Base-by-base conservation (phyloP, 2,329 filamentous ascomycete species). In the Endoconidiophora polonica region DNA sequence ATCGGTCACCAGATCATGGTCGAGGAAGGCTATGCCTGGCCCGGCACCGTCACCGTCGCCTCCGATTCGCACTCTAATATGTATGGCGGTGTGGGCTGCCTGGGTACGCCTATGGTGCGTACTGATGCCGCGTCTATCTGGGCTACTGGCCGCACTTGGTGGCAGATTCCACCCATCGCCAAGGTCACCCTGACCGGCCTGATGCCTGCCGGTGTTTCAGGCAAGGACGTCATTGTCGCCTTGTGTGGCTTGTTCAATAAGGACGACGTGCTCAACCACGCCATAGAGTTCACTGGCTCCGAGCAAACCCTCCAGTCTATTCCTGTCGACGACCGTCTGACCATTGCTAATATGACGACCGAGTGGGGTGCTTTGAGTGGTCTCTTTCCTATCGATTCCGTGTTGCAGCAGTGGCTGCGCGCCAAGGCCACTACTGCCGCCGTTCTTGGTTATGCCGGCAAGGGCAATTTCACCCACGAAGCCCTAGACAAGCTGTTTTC, bases 1-100 rank as follows among this genome's bases (percentile, higher is more conserved):
- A 94, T 94, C 59, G 88, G 87, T 0, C 90, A 95, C 62, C 90
- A 95, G 63, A 81, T 90, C 57, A 87, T 91, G 83, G 76, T 94
- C 0, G 86, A 94, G 63, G 86, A 86, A 62, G 81, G 86, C 72
- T 69, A 82, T 69, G 59, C 67, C 1, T 96, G 86, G 86, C 90
- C 90, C 0, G 83, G 85, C 1, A 93, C 85, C 0, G 63, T 95
- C 46, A 76, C 75, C 0, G 87, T 95, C 1, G 90, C 85, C 0
- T 83, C 76, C 0, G 83, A 88, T 62, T 76, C 69, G 42, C 87
- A 95, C 62, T 77, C 71, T 29, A 91, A 87, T 63, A 82, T 82
- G 72, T 95, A 95, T 58, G 86, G 86, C 39, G 86, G 81, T 36
- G 70, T 94, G 5, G 80, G 79, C 2, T 81, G 75, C 58, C 65